These are phyloP conservation scores for Tolypocladium tundrense DNA, from an alignment of 2,329 filamentous ascomycete species.

Conservation along the genomic window DNA sequence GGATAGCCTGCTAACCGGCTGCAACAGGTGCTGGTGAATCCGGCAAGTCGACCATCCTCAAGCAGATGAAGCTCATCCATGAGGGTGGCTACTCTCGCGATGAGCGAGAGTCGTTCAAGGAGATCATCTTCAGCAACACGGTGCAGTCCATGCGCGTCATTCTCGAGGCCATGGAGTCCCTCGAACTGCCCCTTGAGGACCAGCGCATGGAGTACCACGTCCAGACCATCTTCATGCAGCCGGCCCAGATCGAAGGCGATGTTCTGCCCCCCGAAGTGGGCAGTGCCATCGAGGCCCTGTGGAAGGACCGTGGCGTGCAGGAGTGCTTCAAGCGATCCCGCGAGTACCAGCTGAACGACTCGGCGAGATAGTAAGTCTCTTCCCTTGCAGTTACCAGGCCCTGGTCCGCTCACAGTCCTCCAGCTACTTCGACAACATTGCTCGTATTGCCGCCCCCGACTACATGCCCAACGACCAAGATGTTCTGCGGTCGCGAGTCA, in stretches of 20 bases:
- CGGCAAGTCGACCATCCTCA: constrained; percentile 90
- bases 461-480: constrained; percentile 95
- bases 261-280: constrained; percentile 90
- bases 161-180: constrained; percentile 58
- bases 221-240: constrained; percentile 98
- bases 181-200: constrained; percentile 76
- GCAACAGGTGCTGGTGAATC: constrained; percentile 80
- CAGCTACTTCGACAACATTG: constrained; percentile 93
- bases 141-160: constrained; percentile 62
- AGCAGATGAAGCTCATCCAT: constrained; percentile 99
- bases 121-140: constrained; percentile 62
- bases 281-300: constrained; percentile 81
- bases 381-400: not conserved
- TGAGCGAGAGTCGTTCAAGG: constrained; percentile 59
- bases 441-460: constrained; percentile 79
- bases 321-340: constrained; percentile 92
- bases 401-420: constrained; percentile 19
- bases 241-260: constrained; percentile 91
- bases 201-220: constrained; percentile 93
- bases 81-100: constrained; percentile 98
- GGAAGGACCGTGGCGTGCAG: constrained; percentile 88
- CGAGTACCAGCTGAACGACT: constrained; percentile 95
- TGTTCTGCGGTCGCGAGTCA: constrained; percentile 89
- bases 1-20: not conserved
- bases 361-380: constrained; percentile 69